Percentiles rank a stretch among this genome's conserved stretches.
Evolutionary conservation across 768 basidiomycete species (phyloP).

Genomic region (Fibroporia radiculosa): DNA sequence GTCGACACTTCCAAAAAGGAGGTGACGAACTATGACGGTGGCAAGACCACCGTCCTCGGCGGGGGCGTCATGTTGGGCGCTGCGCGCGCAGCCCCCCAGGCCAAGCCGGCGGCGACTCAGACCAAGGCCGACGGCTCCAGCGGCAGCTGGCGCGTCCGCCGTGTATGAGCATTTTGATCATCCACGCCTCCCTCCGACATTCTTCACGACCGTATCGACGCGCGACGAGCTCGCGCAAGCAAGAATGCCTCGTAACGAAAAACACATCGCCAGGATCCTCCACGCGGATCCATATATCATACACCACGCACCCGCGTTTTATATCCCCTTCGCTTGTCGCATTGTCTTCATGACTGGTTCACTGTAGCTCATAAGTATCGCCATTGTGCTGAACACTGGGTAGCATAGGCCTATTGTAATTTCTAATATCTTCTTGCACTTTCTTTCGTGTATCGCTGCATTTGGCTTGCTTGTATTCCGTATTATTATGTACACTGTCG

Average conservation of each 20-base stretch:
- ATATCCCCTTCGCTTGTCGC: conserved; percentile 7
- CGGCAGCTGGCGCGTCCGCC: conserved; percentile 51
- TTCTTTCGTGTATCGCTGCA: conserved; percentile 11
- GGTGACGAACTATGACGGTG: conserved; percentile 81
- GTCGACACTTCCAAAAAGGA: conserved; percentile 69
- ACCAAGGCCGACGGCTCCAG: conserved; percentile 13
- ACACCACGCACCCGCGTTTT: conserved; percentile 8
- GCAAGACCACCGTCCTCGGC: conserved; percentile 82
- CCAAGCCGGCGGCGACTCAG: conserved; percentile 23
- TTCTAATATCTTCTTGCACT: conserved; percentile 13
- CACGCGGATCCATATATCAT: conserved; percentile 7
- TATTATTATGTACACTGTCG: conserved; percentile 13
- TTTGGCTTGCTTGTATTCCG: conserved; percentile 16
- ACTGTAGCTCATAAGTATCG: conserved; percentile 18
- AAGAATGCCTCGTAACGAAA: conserved; percentile 15
- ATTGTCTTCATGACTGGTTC: conserved; percentile 16
- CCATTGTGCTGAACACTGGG: conserved; percentile 17
- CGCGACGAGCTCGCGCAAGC: conserved; percentile 9
- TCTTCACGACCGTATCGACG: conserved; percentile 16
- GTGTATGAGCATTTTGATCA: conserved; percentile 28
- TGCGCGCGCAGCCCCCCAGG: conserved; percentile 27
- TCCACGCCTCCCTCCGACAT: conserved; percentile 11
- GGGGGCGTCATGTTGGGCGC: conserved; percentile 74
- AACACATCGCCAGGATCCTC: conserved; percentile 11
- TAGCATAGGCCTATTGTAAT: conserved; percentile 21